Conservation (phyloP, 768 basidiomycete species). For the Pholiota microspora region DNA sequence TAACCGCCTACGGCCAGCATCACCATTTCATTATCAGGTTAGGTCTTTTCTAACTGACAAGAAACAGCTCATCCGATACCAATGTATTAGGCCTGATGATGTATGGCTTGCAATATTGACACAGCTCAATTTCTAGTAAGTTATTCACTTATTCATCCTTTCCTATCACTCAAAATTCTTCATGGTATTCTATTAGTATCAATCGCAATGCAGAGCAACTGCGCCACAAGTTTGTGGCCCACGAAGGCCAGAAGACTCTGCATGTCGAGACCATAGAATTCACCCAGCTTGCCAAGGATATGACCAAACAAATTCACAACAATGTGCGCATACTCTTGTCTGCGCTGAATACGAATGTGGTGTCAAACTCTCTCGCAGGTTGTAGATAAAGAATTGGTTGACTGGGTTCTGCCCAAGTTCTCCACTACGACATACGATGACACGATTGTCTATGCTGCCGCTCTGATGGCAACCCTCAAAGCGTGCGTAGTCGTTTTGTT, state of each 20-base stretch:
- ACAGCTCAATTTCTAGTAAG: slow-evolving; percentile 7
- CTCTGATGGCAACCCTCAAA: slow-evolving; percentile 15
- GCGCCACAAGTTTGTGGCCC: slow-evolving; percentile 3
- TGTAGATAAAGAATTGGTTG: slow-evolving; percentile 4
- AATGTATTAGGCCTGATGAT: slow-evolving; percentile 12
- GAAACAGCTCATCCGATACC: background rate
- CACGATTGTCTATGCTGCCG: slow-evolving; percentile 8
- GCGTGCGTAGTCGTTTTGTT: background rate
- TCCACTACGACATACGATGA: slow-evolving; percentile 11
- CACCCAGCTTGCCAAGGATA: background rate
- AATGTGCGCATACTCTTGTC: background rate
- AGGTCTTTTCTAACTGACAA: background rate
- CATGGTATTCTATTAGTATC: too few relatives aligned
- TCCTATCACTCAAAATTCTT: too few relatives aligned
- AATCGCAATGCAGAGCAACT: slow-evolving; percentile 9
- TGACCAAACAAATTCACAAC: background rate
- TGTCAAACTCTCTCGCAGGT: slow-evolving; percentile 8
- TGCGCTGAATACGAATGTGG: too few relatives aligned
- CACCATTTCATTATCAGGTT: slow-evolving; percentile 1
- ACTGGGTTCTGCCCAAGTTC: slow-evolving; percentile 12
- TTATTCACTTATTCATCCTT: background rate
- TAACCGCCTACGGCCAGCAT: background rate
- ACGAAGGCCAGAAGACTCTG: background rate
- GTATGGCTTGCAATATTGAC: slow-evolving; percentile 13
- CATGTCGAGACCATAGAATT: background rate